Evolutionary conservation across 768 basidiomycete species (phyloP), one percentile per base, ranked within the genome.

Genomic region (Tulasnella sp.): DNA sequence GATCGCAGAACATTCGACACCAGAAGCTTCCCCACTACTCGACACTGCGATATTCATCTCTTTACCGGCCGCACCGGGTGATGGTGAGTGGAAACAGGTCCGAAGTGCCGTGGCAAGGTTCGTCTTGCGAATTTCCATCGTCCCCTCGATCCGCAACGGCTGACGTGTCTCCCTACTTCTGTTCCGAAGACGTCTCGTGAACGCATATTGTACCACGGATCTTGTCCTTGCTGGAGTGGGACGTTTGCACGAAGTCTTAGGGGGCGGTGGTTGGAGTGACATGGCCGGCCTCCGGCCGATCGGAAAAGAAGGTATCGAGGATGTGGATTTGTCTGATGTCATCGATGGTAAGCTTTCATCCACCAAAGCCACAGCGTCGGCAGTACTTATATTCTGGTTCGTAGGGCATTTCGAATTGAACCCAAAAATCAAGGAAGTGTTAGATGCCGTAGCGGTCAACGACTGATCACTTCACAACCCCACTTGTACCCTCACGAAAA

Each of bases 21-120:
- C 80, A n/a, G 84, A 82, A 31, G 81, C 83, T 64, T 83, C 79
- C 34, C 83, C 84, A 31, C 85, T 88, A 54, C 86, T 89, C 76
- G 88, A 88, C 83, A 84, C 85, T 0, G 88, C 87, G 1, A 84
- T 84, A 77, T 82, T 89, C 77, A 87, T 89, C 83, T 87, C 87
- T 8, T 83, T 88, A 2, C 88, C 88, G 0, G 82, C 85, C 1
- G 84, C 85, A 1, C 88, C 88, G 0, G 83, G 85, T 0, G 48
- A 76, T 9, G 83, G 84, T 28, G 85, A 86, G 77, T 89, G 88
- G 88, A 76, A 77, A 12, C 82, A 82, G 12, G 85, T 83, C 40
- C 81, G 87, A 6, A 76, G 82, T 22, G 86, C 86, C 22, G 86
- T 87, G 64, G 11, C 64, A 34, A 34, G 64, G 64, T 64, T 22